These are phyloP conservation scores for Paraglomus brasilianum DNA, from an alignment of 192 early-diverging fungal species.

Conservation along the genomic window DNA sequence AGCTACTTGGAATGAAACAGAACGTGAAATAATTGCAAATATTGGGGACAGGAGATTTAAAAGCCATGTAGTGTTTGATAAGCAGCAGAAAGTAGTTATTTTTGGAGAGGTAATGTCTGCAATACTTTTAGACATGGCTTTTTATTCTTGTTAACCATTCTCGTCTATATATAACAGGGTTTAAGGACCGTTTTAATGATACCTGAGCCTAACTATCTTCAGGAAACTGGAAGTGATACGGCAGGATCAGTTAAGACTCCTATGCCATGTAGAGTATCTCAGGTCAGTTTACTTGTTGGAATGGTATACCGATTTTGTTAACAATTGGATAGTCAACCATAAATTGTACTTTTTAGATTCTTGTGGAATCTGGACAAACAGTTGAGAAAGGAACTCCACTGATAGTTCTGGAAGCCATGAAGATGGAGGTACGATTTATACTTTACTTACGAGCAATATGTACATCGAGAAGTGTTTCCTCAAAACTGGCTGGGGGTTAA, in stretches of 20 bases:
- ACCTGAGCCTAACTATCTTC: conserved; percentile 57
- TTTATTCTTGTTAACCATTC: conserved; percentile 6
- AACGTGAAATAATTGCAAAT: conserved; percentile 53
- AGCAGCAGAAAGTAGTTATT: conserved; percentile 57
- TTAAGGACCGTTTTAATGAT: conserved; percentile 49
- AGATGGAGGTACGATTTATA: conserved; percentile 83
- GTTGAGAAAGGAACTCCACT: conserved; percentile 81
- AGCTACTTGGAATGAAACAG: conserved; percentile 40
- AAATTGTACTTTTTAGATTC: conserved; percentile 4
- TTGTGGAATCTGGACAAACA: conserved; percentile 69
- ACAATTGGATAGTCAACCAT: neutral
- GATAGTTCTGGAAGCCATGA: conserved; percentile 95
- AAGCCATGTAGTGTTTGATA: conserved; percentile 62
- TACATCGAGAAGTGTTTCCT: neutral
- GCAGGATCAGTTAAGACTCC: conserved; percentile 80
- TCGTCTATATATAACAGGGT: conserved; percentile 42
- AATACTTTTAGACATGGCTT: conserved; percentile 12
- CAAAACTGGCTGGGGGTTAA: neutral
- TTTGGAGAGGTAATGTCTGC: conserved; percentile 52
- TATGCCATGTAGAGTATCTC: conserved; percentile 97
- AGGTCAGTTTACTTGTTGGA: conserved; percentile 48
- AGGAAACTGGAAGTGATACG: conserved; percentile 42
- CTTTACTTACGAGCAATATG: conserved; percentile 12
- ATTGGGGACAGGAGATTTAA: conserved; percentile 62
- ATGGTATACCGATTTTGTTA: neutral